Base-by-base conservation (phyloP, 495 filamentous ascomycete species). In the Penicillium subrubescens region DNA sequence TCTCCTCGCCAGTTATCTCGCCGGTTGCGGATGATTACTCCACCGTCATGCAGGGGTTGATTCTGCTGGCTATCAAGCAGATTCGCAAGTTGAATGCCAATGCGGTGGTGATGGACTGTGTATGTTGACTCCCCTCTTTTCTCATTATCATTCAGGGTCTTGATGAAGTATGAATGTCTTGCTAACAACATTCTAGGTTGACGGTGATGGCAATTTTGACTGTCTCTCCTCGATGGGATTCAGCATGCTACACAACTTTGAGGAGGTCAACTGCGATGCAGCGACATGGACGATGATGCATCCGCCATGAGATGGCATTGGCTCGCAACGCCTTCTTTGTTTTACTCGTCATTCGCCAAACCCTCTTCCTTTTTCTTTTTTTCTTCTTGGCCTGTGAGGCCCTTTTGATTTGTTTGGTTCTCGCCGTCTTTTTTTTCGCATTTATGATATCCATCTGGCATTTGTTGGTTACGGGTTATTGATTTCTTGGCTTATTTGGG, bases 11-110 rank as follows among this genome's bases (percentile, higher is more conserved):
- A 0, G 85, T 95, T 5, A 90, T 94, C 43, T 88, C 89, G 27
- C 86, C 87, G 1, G 84, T 83, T 17, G 85, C 87, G 1, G 86
- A 87, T 11, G 89, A 93, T 67, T 88, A 87, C 59, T 88, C 88
- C 14, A 88, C 82, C 0, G 75, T 95, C 37, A 77, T 97, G 67
- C 92, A 96, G 77, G 92, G 92, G 0, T 77, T 97, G 63, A 89
- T 93, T 12, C 75, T 96, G 59, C 82, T 96, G 71, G 93, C 90
- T 3, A 88, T 96, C 69, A 85, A 88, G 64, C 91, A 95, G 79
- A 89, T 92, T 71, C 94, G 93, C 69, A 85, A 86, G 67, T 85
- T 92, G 63, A 89, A 88, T 61, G 86, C 88, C 52, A 83, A 84
- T 57, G 86, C 86, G 43, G 88, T 90, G 53, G 75, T 93, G 12